Evolutionary conservation across 768 basidiomycete genomes (phyloP), one percentile per base, ranked within the genome.

Genomic region (Vararia minispora): DNA sequence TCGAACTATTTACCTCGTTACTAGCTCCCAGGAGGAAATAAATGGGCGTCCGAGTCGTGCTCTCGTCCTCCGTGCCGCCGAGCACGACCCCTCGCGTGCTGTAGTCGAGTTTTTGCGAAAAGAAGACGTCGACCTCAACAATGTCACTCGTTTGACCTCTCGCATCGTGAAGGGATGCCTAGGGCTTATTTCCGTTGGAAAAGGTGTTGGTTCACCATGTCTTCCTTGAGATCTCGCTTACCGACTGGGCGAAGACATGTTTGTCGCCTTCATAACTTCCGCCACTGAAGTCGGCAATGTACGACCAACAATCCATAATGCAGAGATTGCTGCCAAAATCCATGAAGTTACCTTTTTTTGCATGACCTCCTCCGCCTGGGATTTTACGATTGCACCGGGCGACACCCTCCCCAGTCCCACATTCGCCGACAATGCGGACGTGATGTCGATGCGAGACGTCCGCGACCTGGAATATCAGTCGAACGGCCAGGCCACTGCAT

Each of bases 271-370:
- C 28, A 69, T 94, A 37, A 79, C 79, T 5, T 72, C 79, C 29
- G 75, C 86, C 3, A 79, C 74, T 13, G 80, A 84, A 52, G 61
- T 89, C 28, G 87, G 82, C 31, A 76, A 79, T 52, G 74, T 77
- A 31, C 65, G 77, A 43, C 71, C 78, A 44, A 71, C 76, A 30
- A 64, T 71, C 43, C 47, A 60, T 43, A 57, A 66, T 6, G 65
- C 78, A 10, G 78, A 85, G 58, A 72, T 74, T 17, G 79, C 91
- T 12, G 78, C 78, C 8, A 79, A 77, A 44, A 91, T 99, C 40
- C 77, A 91, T 44, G 79, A 85, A 52, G 89, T 95, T 37, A 77
- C 70, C 29, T 98, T 97, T 64, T 90, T 78, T 62, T 86, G 86
- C 50, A 60, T 99, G 48, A 82, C 79, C 8, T 82, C 86, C 22